Evolutionary conservation across 2,329 filamentous ascomycete genomes (phyloP), one percentile per base, ranked within the genome.

Genomic region (Alternaria ventricosa): DNA sequence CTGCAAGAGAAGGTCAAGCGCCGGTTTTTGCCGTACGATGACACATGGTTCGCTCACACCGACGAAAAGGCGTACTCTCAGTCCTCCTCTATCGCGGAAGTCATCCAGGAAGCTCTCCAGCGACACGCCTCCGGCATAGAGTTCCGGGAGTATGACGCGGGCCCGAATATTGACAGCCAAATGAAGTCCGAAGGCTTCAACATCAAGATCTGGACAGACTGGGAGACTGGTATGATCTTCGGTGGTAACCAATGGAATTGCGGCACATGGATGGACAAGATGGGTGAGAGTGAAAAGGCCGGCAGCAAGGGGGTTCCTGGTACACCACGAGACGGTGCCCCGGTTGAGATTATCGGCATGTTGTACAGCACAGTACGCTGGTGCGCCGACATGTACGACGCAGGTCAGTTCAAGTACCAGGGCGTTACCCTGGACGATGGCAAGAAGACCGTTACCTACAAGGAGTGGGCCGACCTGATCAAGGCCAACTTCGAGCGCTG

Each of bases 201-300:
- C 75, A 93, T 97, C 68, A 90, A 96, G 63, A 91, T 98, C 71
- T 88, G 92, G 63, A 92, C 97, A 11, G 95, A 99, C 78, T 98
- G 95, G 95, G 84, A 87, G 30, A 96, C 89, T 6, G 96, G 96
- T 22, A 87, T 99, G 67, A 90, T 99, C 61, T 97, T 96, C 75
- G 96, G 96, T 60, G 96, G 96, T 33, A 98, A 93, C 75, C 94
- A 97, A 76, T 87, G 84, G 81, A 99, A 99, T 80, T 99, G 96
- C 73, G 96, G 96, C 56, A 99, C 96, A 1, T 99, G 96, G 96
- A 97, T 97, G 94, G 96, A 99, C 85, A 99, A 99, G 87, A 99
- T 99, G 96, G 96, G 96, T n/a, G 96, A 99, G 80, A 97, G 94
- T 66, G 89, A 92, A 68, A 92, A 90, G 65, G 96, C 96, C 15